A percentile compares a stretch with the other conserved stretches of the same genome.
These are phyloP conservation scores for Metschnikowia peoriensis DNA, from an alignment of 805 yeast genomes.

Conservation along the genomic window DNA sequence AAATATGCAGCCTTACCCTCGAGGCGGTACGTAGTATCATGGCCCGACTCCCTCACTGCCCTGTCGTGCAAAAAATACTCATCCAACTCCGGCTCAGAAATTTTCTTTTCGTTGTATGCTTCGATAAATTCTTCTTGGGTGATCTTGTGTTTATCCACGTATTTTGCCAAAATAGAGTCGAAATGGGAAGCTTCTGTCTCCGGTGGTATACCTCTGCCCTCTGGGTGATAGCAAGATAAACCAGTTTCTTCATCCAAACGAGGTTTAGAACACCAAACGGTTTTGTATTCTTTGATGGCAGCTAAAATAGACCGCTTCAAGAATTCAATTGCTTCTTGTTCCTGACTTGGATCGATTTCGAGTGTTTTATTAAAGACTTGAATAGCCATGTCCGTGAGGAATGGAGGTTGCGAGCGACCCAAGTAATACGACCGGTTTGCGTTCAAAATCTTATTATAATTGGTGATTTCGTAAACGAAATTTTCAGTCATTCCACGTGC, in stretches of 20 bases:
- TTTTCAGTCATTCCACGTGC: conserved; percentile 91
- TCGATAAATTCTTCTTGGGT: conserved; percentile 62
- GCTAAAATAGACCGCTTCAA: conserved; percentile 64
- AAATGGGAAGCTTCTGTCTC: conserved; percentile 94
- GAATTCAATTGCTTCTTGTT: conserved; percentile 51
- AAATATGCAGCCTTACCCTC: conserved; percentile 87
- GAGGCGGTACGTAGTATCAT: conserved; percentile 87
- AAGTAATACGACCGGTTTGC: conserved; percentile 92
- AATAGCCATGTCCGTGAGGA: conserved; percentile 87
- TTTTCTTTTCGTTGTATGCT: conserved; percentile 60
- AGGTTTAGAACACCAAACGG: conserved; percentile 77
- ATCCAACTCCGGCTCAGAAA: conserved; percentile 79
- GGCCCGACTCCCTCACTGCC: conserved; percentile 95
- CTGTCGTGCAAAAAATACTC: conserved; percentile 88
- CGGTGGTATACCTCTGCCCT: conserved; percentile 92
- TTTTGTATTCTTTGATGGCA: conserved; percentile 81
- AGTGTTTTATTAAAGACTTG: conserved; percentile 61
- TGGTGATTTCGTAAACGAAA: conserved; percentile 82
- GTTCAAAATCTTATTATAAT: conserved; percentile 89
- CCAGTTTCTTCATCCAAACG: conserved; percentile 74
- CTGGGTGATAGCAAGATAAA: conserved; percentile 85
- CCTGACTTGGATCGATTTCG: conserved; percentile 22
- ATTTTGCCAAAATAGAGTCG: conserved; percentile 64
- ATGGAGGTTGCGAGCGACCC: conserved; percentile 95
- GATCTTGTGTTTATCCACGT: conserved; percentile 56